phyloP scores from a whole-genome alignment of 2,329 filamentous ascomycete genomes.

The Hymenoscyphus salicellus region DNA sequence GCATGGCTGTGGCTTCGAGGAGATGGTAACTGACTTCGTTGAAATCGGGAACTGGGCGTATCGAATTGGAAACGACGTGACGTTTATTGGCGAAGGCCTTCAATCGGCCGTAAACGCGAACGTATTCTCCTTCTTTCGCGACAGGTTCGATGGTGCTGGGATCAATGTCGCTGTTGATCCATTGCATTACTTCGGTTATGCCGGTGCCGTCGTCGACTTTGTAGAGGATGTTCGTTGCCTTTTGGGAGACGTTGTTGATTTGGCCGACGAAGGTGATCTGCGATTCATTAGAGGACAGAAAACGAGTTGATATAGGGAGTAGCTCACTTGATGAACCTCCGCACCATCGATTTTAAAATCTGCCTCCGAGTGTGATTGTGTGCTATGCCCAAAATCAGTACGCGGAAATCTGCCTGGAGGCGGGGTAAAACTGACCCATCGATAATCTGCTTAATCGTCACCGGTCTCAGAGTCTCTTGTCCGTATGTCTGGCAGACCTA shows the following conservation, averaged over 20 bases:
- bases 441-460: constrained; percentile 92
- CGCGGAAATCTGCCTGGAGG: background rate
- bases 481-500: constrained; percentile 45
- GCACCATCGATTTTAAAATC: constrained; percentile 81
- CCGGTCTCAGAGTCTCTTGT: constrained; percentile 85
- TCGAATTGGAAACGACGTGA: constrained; percentile 74
- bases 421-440: constrained; percentile 52
- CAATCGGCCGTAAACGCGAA: constrained; percentile 80
- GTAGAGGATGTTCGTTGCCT: constrained; percentile 89
- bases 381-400: constrained; percentile 29
- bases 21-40: constrained; percentile 94
- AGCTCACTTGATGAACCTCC: constrained; percentile 58
- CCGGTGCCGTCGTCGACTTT: constrained; percentile 94
- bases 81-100: constrained; percentile 82
- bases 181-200: constrained; percentile 85
- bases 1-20: constrained; percentile 83
- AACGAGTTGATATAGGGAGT: background rate
- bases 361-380: constrained; percentile 69
- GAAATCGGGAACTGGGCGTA: constrained; percentile 76
- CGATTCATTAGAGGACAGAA: constrained; percentile 9
- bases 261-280: constrained; percentile 86
- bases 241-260: constrained; percentile 80
- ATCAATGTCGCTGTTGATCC: constrained; percentile 54
- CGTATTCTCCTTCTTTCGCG: constrained; percentile 71
- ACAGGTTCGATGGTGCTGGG: constrained; percentile 46